These are phyloP conservation scores for Alternaria metachromatica DNA, from an alignment of 2,329 filamentous ascomycete species.

Conservation along the genomic window DNA sequence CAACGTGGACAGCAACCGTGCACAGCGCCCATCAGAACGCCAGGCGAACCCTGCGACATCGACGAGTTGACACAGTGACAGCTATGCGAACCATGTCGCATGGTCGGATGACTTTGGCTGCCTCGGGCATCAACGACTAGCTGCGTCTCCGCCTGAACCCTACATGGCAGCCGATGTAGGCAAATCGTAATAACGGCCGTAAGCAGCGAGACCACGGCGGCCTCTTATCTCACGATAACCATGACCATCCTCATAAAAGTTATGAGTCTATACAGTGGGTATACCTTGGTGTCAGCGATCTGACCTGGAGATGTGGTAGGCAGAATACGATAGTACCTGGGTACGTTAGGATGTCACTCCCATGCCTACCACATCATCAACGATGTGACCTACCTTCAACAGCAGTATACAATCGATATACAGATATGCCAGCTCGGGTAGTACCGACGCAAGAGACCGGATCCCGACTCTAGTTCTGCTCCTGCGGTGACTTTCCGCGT, in stretches of 20 bases:
- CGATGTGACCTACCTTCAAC: not conserved
- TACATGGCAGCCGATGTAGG: not conserved
- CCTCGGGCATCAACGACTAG: not conserved
- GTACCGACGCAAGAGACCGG: not conserved
- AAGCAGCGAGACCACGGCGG: not conserved
- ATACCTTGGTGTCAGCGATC: not conserved
- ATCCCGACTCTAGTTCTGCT: not conserved
- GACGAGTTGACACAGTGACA: not conserved
- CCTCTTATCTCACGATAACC: not conserved
- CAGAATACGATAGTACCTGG: not conserved
- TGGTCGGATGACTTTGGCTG: not conserved
- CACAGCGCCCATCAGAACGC: not conserved
- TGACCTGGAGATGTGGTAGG: not conserved
- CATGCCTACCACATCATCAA: not conserved
- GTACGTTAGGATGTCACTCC: not conserved
- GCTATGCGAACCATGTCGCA: not conserved
- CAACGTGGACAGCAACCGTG: not conserved
- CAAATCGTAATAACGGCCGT: not conserved
- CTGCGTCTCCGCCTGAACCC: not conserved
- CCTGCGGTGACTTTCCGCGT: not conserved
- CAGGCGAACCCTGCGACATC: not conserved
- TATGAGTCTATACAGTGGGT: not conserved
- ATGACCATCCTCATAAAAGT: not conserved
- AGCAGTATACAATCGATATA: not conserved
- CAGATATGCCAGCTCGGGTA: not conserved